Evolutionary conservation across 1,284 basidiomycete genomes (phyloP).

Genomic region (Apiotrichum montevideense): DNA sequence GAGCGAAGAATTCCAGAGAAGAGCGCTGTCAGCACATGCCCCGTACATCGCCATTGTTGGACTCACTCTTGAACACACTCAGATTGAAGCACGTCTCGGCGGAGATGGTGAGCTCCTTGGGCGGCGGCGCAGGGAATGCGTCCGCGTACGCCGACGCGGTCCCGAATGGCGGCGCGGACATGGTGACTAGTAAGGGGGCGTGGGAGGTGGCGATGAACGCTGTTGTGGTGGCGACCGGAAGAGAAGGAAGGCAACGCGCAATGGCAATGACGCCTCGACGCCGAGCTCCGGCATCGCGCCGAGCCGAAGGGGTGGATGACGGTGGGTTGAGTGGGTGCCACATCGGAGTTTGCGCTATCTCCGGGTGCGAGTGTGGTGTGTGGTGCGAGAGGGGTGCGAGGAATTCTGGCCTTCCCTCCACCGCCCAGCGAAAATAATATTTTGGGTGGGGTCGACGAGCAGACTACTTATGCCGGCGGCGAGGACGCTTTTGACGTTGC

Average conservation of each 20-base stretch:
- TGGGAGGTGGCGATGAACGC: not conserved
- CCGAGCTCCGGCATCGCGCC: no score
- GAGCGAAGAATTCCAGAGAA: not conserved
- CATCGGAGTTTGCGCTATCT: no score
- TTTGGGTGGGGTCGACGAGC: no score
- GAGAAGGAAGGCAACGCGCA: not conserved
- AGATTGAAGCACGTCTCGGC: conserved; percentile 64
- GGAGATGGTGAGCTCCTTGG: conserved; percentile 35
- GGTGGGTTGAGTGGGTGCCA: no score
- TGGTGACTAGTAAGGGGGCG: not conserved
- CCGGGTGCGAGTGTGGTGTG: no score
- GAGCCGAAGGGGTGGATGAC: no score
- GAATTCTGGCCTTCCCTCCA: no score
- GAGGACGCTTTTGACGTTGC: not conserved
- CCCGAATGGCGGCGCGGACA: conserved; percentile 38
- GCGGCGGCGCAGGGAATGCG: conserved; percentile 42
- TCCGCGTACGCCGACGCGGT: conserved; percentile 46
- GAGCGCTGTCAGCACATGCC: no score
- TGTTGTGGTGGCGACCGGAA: not conserved
- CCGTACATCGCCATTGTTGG: no score
- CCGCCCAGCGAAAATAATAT: no score
- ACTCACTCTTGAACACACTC: conserved; percentile 71
- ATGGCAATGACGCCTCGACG: no score
- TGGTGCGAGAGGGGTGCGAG: not conserved
- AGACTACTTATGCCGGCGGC: not conserved